phyloP scores from a whole-genome alignment of 75 land plant genomes.

The Picea sitchensis region DNA sequence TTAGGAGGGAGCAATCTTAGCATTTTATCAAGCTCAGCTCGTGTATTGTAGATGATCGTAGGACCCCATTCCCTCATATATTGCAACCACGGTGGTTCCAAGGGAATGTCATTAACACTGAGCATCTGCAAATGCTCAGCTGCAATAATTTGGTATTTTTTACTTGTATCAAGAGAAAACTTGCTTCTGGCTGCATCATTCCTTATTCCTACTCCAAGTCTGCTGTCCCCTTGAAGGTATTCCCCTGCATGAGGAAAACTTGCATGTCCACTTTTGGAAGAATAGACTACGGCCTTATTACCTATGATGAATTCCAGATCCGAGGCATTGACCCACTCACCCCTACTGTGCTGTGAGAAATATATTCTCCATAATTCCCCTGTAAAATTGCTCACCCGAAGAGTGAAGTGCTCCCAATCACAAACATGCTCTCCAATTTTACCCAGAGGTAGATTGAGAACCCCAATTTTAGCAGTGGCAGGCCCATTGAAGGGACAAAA shows the following conservation, averaged over 20 bases:
- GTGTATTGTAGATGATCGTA: slow-evolving; percentile 39
- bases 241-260: slow-evolving; percentile 54
- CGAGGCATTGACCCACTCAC: slow-evolving; percentile 55
- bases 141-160: slow-evolving; percentile 39
- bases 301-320: slow-evolving; percentile 45
- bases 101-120: slow-evolving; percentile 12
- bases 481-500: slow-evolving; percentile 90
- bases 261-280: slow-evolving; percentile 64
- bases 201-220: slow-evolving; percentile 59
- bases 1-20: slow-evolving; percentile 37
- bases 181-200: slow-evolving; percentile 57
- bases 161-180: slow-evolving; percentile 34
- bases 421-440: slow-evolving; percentile 74
- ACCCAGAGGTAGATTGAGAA: slow-evolving; percentile 35
- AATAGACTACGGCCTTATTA: slow-evolving; percentile 43
- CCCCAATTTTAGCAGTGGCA: slow-evolving; percentile 53
- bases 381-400: slow-evolving; percentile 63
- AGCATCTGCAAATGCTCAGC: slow-evolving; percentile 52
- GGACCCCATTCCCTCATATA: slow-evolving; percentile 85
- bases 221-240: slow-evolving; percentile 53
- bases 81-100: slow-evolving; percentile 73
- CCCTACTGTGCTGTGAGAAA: slow-evolving; percentile 65
- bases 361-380: slow-evolving; percentile 61
- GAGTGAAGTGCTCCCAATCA: slow-evolving; percentile 85
- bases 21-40: slow-evolving; percentile 36